A percentile compares a stretch with the other conserved stretches of the same genome.
Conservation (phyloP, 2,329 filamentous ascomycete genomes). For the Laburnicola sp. region DNA sequence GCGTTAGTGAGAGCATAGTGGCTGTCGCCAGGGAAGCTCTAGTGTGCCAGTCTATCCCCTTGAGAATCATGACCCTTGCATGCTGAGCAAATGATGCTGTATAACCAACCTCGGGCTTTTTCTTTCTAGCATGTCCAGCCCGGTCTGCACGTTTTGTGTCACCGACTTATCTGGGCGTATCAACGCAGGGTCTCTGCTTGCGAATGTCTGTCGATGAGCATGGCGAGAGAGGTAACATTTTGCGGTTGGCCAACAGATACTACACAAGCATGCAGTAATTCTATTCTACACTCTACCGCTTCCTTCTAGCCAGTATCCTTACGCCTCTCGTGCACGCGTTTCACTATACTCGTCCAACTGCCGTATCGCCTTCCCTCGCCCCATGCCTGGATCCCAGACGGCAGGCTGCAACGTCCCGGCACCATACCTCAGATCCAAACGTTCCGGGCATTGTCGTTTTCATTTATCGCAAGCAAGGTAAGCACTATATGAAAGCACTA, state of each 20-base stretch:
- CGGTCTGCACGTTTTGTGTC: too few species aligned
- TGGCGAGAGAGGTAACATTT: neutral
- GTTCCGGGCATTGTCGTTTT: slow-evolving; percentile 2
- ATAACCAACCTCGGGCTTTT: neutral
- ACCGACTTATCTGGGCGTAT: too few species aligned
- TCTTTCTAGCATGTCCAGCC: neutral
- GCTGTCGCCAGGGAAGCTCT: slow-evolving; percentile 16
- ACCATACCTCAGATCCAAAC: slow-evolving; percentile 11
- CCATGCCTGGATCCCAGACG: slow-evolving; percentile 21
- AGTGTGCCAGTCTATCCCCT: neutral
- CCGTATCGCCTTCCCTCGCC: neutral
- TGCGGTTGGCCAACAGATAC: neutral
- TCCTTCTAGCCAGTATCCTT: neutral
- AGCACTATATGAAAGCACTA: too few species aligned
- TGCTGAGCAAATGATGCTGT: neutral
- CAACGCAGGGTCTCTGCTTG: too few species aligned
- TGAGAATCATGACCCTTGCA: neutral
- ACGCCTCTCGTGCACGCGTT: neutral
- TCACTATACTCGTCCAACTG: neutral
- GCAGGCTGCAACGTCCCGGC: slow-evolving; percentile 15
- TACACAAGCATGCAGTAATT: neutral
- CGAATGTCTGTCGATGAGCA: neutral
- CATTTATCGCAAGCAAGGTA: slow-evolving; percentile 18
- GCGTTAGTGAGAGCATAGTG: slow-evolving; percentile 6
- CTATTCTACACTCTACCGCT: neutral